Evolutionary conservation across 2,329 filamentous ascomycete genomes (phyloP).

Genomic region (Laburnicola sp.): DNA sequence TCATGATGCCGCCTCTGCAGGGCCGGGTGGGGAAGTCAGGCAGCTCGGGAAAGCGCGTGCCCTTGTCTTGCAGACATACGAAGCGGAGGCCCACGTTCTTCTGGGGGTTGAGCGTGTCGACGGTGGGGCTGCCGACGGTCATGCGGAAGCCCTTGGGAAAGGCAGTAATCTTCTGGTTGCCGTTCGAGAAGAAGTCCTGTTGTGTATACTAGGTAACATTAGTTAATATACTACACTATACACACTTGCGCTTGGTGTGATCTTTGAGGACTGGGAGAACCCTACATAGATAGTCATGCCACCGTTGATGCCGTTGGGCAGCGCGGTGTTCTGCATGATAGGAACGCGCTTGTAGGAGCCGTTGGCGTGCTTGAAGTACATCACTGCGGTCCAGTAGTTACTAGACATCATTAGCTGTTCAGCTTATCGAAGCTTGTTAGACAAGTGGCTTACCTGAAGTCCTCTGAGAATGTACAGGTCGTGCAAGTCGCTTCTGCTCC

Average conservation of each 20-base stretch:
- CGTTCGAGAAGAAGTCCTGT: conserved; percentile 44
- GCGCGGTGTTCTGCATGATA: conserved; percentile 31
- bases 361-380: conserved; percentile 37
- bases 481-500: conserved; percentile 28
- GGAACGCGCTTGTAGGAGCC: conserved; percentile 35
- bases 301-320: conserved; percentile 31
- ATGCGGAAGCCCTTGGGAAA: conserved; percentile 37
- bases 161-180: conserved; percentile 33
- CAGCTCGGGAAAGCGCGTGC: conserved; percentile 34
- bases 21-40: conserved; percentile 33
- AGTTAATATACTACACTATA: too few relatives aligned
- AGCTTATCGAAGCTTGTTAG: neutral
- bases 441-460: conserved; percentile 6
- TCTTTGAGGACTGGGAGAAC: too few relatives aligned
- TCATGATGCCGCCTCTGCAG: conserved; percentile 34
- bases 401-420: conserved; percentile 1
- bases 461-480: conserved; percentile 30
- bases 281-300: conserved; percentile 35
- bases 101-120: conserved; percentile 19
- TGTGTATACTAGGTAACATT: conserved; percentile 22
- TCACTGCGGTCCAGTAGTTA: conserved; percentile 26
- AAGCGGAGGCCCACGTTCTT: conserved; percentile 30
- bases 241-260: too few relatives aligned
- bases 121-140: conserved; percentile 40
- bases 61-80: conserved; percentile 30